A percentile compares a stretch with the other conserved stretches of the same genome.
These are phyloP conservation scores for Salicornia ramosissima DNA, from an alignment of 148 eudicot species.

Conservation along the genomic window DNA sequence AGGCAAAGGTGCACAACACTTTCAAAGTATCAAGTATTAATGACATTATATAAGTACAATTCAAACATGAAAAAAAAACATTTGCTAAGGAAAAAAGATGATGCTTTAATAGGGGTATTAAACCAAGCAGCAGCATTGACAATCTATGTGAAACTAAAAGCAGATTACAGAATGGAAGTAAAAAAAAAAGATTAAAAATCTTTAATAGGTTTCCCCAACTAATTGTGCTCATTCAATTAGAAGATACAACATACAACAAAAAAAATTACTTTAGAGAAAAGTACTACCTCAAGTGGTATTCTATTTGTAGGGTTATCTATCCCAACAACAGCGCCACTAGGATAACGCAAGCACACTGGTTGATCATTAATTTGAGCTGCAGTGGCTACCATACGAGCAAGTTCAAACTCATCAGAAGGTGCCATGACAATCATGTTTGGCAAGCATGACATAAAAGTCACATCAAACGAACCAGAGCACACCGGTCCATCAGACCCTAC, in stretches of 20 bases:
- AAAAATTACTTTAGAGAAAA: not conserved
- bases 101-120: not conserved
- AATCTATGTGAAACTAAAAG: not conserved
- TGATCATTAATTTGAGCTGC: conserved; percentile 69
- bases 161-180: not conserved
- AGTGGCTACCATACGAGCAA: conserved; percentile 75
- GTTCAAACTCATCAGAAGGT: conserved; percentile 88
- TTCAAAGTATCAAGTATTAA: not conserved
- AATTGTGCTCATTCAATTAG: not conserved
- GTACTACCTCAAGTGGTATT: conserved; percentile 64
- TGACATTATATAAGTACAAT: not conserved
- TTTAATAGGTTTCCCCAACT: not conserved
- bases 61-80: too few relatives aligned
- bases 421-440: conserved; percentile 98
- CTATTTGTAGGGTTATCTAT: conserved; percentile 27
- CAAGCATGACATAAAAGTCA: conserved; percentile 87
- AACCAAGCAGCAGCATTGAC: not conserved
- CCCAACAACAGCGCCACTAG: conserved; percentile 59
- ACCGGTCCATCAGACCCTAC: conserved; percentile 79
- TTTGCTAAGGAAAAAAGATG: too few relatives aligned
- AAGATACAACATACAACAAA: not conserved
- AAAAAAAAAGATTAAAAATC: too few relatives aligned
- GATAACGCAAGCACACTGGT: conserved; percentile 87
- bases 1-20: conserved; percentile 10
- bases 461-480: conserved; percentile 73